A percentile compares a stretch with the other conserved stretches of the same genome.
Conservation (phyloP, 2,329 filamentous ascomycete species). For the Zymoseptoria passerinii region DNA sequence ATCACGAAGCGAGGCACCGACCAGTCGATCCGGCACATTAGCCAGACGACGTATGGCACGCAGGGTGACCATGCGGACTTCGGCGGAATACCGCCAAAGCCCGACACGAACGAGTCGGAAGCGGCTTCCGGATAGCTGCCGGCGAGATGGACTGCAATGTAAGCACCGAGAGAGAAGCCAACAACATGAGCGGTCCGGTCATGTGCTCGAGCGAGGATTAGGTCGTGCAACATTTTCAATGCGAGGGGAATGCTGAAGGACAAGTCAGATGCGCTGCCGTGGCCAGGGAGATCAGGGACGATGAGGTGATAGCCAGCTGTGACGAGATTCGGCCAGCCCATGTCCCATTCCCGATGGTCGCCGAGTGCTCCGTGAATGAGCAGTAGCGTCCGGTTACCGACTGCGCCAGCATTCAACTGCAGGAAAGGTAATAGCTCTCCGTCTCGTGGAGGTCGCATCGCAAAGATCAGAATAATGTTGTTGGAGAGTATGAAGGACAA, state of each 20-base stretch:
- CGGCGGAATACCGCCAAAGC: slow-evolving; percentile 11
- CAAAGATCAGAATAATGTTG: background rate
- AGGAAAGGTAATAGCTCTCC: slow-evolving; percentile 5
- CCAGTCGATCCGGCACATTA: slow-evolving; percentile 11
- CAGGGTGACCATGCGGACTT: slow-evolving; percentile 2
- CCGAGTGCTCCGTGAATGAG: slow-evolving; percentile 21
- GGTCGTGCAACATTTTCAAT: slow-evolving; percentile 14
- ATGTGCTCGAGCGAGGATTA: slow-evolving; percentile 16
- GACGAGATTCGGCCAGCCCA: slow-evolving; percentile 16
- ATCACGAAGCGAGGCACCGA: slow-evolving; percentile 11
- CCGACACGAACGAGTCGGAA: slow-evolving; percentile 14
- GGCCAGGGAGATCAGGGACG: slow-evolving; percentile 19
- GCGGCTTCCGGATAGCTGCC: slow-evolving; percentile 15
- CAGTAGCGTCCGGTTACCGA: slow-evolving; percentile 13
- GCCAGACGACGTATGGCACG: slow-evolving; percentile 14
- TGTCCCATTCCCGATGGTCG: slow-evolving; percentile 17
- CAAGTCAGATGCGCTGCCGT: slow-evolving; percentile 15
- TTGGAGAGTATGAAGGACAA: background rate
- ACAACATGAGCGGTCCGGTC: slow-evolving; percentile 18
- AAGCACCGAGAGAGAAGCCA: slow-evolving; percentile 22
- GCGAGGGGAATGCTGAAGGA: slow-evolving; percentile 17
- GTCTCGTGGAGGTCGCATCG: background rate
- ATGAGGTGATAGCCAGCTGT: slow-evolving; percentile 17
- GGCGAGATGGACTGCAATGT: slow-evolving; percentile 19
- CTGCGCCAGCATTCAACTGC: slow-evolving; percentile 4